Evolutionary conservation across 257 asterid genomes (phyloP).

Genomic region (Jacaranda mimosifolia): DNA sequence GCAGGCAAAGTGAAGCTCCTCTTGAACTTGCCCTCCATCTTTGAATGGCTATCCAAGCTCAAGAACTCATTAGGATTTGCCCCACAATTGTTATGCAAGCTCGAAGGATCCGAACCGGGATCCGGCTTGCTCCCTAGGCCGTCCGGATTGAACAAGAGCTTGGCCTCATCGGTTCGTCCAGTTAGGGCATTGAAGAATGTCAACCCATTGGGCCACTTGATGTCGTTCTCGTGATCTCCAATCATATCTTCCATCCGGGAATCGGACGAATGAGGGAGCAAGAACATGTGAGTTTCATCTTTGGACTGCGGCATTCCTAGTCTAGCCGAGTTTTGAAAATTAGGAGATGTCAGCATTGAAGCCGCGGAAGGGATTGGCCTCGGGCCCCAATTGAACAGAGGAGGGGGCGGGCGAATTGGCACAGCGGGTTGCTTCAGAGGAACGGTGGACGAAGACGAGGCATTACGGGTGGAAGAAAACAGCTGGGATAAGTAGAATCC

Average conservation of each 20-base stretch:
- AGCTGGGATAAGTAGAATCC: slow-evolving; percentile 94
- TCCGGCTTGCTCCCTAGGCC: slow-evolving; percentile 55
- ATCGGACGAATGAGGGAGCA: slow-evolving; percentile 80
- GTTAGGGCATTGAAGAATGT: slow-evolving; percentile 82
- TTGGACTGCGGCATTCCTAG: slow-evolving; percentile 65
- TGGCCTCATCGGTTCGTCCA: slow-evolving; percentile 74
- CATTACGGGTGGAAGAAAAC: slow-evolving; percentile 76
- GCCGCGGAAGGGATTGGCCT: slow-evolving; percentile 64
- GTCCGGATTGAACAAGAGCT: slow-evolving; percentile 72
- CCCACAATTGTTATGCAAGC: slow-evolving; percentile 47
- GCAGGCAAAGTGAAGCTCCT: slow-evolving; percentile 90
- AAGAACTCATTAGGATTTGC: slow-evolving; percentile 65
- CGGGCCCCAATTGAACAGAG: slow-evolving; percentile 83
- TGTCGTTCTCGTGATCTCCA: slow-evolving; percentile 76
- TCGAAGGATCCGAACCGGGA: slow-evolving; percentile 48
- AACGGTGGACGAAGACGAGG: slow-evolving; percentile 58
- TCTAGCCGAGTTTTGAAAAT: slow-evolving; percentile 58
- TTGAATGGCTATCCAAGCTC: slow-evolving; percentile 81
- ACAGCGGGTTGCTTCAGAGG: slow-evolving; percentile 71
- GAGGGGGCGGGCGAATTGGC: slow-evolving; percentile 69
- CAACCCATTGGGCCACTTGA: slow-evolving; percentile 96
- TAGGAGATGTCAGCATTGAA: slow-evolving; percentile 59
- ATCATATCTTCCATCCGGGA: slow-evolving; percentile 67
- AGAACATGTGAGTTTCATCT: slow-evolving; percentile 85
- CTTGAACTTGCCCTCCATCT: slow-evolving; percentile 81